A percentile compares a stretch with the other conserved stretches of the same genome.
These are phyloP conservation scores for Neurospora sp. DNA, from an alignment of 2,329 filamentous ascomycete species.

Conservation along the genomic window DNA sequence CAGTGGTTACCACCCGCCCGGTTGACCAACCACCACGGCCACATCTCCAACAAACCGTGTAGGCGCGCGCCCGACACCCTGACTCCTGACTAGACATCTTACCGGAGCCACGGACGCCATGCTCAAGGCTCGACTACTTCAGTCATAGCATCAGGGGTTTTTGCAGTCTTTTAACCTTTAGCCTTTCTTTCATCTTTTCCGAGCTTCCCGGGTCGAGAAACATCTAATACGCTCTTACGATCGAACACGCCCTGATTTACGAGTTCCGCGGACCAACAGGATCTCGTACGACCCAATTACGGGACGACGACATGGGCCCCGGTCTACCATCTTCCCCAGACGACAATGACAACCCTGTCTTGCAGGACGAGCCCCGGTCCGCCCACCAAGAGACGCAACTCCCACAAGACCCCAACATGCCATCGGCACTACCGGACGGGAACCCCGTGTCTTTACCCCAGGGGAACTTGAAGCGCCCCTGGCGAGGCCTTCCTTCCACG, in stretches of 20 bases:
- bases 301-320: constrained; percentile 6
- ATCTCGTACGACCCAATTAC: not conserved
- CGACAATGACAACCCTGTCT: constrained; percentile 2
- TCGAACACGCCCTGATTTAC: not conserved
- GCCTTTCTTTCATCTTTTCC: not conserved
- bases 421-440: not conserved
- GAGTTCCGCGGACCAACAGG: not conserved
- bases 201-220: not conserved
- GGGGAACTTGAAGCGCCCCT: no score
- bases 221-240: not conserved
- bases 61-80: not conserved
- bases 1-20: not conserved
- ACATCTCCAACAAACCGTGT: not conserved
- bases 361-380: not conserved
- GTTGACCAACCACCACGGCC: not conserved
- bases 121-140: not conserved
- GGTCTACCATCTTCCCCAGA: constrained; percentile 1
- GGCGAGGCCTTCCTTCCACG: not conserved
- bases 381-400: not conserved
- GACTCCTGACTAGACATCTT: not conserved
- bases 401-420: not conserved
- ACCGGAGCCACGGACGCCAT: not conserved
- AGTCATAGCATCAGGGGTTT: not conserved
- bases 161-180: not conserved
- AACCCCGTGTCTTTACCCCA: not conserved